Conservation (phyloP, 2,329 filamentous ascomycete genomes). For the Colletotrichum sp. region DNA sequence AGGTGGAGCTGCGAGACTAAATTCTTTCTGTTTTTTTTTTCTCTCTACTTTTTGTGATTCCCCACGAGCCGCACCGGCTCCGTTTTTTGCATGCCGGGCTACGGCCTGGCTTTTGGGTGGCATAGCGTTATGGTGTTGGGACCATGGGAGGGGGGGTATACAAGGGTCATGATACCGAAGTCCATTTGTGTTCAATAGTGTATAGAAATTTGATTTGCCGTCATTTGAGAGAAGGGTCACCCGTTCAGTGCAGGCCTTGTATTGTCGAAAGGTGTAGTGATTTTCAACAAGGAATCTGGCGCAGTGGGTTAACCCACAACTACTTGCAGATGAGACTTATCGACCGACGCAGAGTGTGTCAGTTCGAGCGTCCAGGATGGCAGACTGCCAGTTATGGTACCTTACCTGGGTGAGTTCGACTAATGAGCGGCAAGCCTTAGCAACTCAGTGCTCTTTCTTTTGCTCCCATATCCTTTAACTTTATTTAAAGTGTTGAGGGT, state of each 20-base stretch:
- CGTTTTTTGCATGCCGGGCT: constrained; percentile 4
- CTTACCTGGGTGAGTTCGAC: too few species aligned
- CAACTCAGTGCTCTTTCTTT: too few species aligned
- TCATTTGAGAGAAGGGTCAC: background rate
- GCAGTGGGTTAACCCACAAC: background rate
- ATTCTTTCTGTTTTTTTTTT: background rate
- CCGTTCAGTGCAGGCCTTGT: background rate
- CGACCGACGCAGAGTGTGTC: too few species aligned
- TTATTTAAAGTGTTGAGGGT: too few species aligned
- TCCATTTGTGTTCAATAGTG: background rate
- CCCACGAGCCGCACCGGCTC: constrained; percentile 1
- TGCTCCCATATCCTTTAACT: too few species aligned
- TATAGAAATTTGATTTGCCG: background rate
- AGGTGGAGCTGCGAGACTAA: constrained; percentile 49
- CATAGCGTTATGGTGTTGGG: constrained; percentile 6
- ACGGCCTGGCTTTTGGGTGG: background rate
- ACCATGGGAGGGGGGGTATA: background rate
- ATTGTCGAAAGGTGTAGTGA: background rate
- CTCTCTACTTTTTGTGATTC: constrained; percentile 9
- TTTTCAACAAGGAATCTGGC: background rate
- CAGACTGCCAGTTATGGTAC: too few species aligned
- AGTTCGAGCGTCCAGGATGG: too few species aligned
- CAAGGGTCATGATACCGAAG: background rate
- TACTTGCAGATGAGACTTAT: background rate
- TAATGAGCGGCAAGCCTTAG: too few species aligned